These are phyloP conservation scores for Candida maesae DNA, from an alignment of 805 yeast species.

Conservation along the genomic window DNA sequence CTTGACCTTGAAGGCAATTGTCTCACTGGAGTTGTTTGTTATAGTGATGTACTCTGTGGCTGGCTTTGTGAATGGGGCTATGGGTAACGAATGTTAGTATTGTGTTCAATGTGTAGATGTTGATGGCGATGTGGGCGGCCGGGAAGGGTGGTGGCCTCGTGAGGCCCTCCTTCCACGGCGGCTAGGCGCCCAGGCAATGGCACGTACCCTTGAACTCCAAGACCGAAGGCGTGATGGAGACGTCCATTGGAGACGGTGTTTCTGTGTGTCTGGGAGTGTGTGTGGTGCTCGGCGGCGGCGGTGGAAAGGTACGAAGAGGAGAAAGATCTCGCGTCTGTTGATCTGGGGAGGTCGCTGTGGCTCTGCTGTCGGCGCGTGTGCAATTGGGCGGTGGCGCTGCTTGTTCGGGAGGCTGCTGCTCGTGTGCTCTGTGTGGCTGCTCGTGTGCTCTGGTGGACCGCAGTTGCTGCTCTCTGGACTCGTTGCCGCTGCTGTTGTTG, in stretches of 20 bases:
- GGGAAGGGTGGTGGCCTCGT: no score
- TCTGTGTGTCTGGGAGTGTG: neutral
- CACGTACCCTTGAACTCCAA: conserved; percentile 78
- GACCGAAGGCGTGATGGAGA: conserved; percentile 70
- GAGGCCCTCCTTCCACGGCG: no score
- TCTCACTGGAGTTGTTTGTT: conserved; percentile 53
- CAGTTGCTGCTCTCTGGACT: no score
- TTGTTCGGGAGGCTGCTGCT: no score
- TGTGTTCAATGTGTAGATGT: neutral
- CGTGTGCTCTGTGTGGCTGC: no score
- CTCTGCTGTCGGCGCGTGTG: neutral
- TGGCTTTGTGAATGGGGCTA: conserved; percentile 76
- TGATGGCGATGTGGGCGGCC: neutral
- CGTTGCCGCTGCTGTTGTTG: neutral
- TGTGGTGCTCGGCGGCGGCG: neutral
- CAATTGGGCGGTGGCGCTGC: neutral
- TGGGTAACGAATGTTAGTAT: conserved; percentile 9
- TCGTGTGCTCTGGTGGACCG: no score
- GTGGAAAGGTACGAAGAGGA: no score
- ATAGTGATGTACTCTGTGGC: conserved; percentile 54
- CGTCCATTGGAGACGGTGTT: conserved; percentile 8
- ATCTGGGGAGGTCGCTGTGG: conserved; percentile 2
- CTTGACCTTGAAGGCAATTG: conserved; percentile 90
- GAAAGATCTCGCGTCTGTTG: conserved; percentile 4
- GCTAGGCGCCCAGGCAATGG: neutral